phyloP scores from a whole-genome alignment of 176 grass and related monocot genomes.

The Ensete ventricosum region DNA sequence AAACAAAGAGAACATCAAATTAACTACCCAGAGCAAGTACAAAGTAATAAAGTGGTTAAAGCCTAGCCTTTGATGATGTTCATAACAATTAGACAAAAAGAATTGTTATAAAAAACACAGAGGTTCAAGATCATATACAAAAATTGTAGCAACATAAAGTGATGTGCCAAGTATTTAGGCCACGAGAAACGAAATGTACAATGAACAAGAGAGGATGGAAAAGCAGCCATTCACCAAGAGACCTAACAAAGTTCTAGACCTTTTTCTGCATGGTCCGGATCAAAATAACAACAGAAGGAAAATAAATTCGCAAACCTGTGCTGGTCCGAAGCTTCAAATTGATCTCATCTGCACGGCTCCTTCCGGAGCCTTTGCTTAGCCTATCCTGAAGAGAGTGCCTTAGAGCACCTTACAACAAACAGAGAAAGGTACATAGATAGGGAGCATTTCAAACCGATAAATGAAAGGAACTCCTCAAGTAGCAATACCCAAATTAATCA shows the following conservation, averaged over 20 bases:
- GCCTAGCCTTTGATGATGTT: too few relatives aligned
- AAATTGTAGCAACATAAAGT: too few relatives aligned
- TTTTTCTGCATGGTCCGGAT: slow-evolving; percentile 33
- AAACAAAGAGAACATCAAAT: too few relatives aligned
- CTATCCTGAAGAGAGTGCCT: slow-evolving; percentile 81
- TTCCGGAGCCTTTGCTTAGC: slow-evolving; percentile 39
- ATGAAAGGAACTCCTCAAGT: not conserved
- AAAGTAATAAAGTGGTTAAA: too few relatives aligned
- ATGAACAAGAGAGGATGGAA: too few relatives aligned
- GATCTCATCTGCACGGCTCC: slow-evolving; percentile 15
- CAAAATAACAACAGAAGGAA: slow-evolving; percentile 2
- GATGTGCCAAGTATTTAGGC: too few relatives aligned
- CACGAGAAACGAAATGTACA: too few relatives aligned
- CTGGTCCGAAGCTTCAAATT: slow-evolving; percentile 13
- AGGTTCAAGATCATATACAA: too few relatives aligned
- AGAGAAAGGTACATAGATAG: not conserved
- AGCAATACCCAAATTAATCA: not conserved
- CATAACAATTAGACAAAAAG: too few relatives aligned
- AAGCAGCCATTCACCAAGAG: not conserved
- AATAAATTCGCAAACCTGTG: not conserved
- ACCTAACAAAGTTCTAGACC: not conserved
- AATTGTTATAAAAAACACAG: too few relatives aligned
- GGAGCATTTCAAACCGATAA: not conserved
- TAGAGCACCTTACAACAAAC: slow-evolving; percentile 47
- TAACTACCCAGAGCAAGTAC: too few relatives aligned